Base-by-base conservation (phyloP, 1,284 basidiomycete genomes). In the Coniferiporia weirii region DNA sequence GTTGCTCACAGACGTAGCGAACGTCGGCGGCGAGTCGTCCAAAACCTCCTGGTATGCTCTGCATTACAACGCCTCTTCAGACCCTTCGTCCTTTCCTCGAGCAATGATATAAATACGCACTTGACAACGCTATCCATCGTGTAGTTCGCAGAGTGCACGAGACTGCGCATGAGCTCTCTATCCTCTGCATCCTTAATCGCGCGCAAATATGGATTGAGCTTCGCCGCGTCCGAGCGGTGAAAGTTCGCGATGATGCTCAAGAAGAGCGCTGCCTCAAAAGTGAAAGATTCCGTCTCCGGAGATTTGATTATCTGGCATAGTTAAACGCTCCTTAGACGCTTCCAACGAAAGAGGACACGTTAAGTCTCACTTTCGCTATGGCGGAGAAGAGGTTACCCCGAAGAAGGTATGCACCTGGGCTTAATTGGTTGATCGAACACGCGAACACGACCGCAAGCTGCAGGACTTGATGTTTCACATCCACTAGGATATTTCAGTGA, bases 361-460 rank as follows among this genome's bases (percentile, higher is more conserved):
- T 7, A 4, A 36, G 8, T 43, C 79, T 46, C 56, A 82, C 84
- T 20, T 73, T 71, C 12, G 72, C 69, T 17, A 86, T 75, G 0
- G 78, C 73, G 2, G 82, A 77, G 64, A 82, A 85, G 20, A 87
- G 70, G 66, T 87, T 80, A 48, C 72, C 72, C 12, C 82, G 78
- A 12, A 87, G 74, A 52, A 87, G 82, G 66, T 87, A 87, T 6
- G 85, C 85, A 10, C 83, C 84, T 1, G 83, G 82, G 64, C 85
- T 88, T 13, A 84, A 74, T 62, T 87, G 83, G 44, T 72, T 75
- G 52, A 85, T 74, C 6, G 81, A 76, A 59, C 82, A 81, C 64
- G 80, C 76, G 62, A 80, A 84, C 17, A 77, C 75, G 45, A 87
- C 69, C 3, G 79, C 78, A 13, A 85, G 71, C 57, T 83, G 83